These are phyloP conservation scores for Ilex asprella DNA, from an alignment of 257 asterid species.

Conservation along the genomic window DNA sequence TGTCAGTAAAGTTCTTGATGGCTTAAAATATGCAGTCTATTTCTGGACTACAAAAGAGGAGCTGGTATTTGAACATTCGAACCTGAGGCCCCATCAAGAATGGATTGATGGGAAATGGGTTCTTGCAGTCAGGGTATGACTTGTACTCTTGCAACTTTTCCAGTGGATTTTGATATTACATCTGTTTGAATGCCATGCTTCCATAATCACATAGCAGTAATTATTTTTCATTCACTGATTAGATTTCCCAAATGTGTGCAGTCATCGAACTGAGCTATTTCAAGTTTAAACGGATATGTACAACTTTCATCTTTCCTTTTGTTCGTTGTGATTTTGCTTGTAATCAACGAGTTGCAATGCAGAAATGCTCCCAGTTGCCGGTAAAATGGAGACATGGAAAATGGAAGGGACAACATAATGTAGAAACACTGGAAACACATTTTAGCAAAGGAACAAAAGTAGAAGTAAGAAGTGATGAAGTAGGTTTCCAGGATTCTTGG, in stretches of 20 bases:
- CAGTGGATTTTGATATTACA: background rate
- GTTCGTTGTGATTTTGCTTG: constrained; percentile 5
- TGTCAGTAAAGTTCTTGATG: constrained; percentile 40
- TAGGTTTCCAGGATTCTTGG: constrained; percentile 42
- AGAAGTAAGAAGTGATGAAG: constrained; percentile 44
- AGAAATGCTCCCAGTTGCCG: constrained; percentile 32
- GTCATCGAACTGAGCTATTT: too few species aligned
- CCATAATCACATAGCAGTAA: too few species aligned
- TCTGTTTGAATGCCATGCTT: too few species aligned
- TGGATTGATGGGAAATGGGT: constrained; percentile 64
- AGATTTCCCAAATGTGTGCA: too few species aligned
- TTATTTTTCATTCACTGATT: too few species aligned
- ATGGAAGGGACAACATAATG: constrained; percentile 14
- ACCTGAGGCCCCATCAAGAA: constrained; percentile 61
- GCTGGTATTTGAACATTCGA: constrained; percentile 28
- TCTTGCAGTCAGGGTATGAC: constrained; percentile 32
- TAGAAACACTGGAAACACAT: constrained; percentile 12
- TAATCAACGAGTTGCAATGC: constrained; percentile 19
- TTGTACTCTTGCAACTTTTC: background rate
- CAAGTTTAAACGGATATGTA: too few species aligned
- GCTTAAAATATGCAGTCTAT: constrained; percentile 37
- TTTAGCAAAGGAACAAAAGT: constrained; percentile 33
- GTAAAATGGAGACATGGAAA: constrained; percentile 28
- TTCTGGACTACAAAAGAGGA: constrained; percentile 53
- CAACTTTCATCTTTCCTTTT: background rate